These are phyloP conservation scores for Penicillium atrosanguineum DNA, from an alignment of 495 filamentous ascomycete species.

Conservation along the genomic window DNA sequence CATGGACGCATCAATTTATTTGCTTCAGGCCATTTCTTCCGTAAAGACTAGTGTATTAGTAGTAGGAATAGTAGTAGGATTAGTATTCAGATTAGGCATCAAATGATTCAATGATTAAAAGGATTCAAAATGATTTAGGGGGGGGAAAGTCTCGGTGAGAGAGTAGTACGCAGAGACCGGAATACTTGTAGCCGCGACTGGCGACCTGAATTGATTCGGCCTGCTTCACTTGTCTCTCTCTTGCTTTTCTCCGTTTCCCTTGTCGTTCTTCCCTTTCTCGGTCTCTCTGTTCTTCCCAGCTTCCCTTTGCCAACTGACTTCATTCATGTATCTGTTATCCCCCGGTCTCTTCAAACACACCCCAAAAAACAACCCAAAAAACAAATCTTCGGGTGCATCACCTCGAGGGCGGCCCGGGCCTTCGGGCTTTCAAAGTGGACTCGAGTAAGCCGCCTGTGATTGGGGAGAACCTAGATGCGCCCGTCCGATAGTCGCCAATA, in stretches of 20 bases:
- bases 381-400: not conserved
- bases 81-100: too few relatives aligned
- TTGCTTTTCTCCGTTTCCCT: not conserved
- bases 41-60: not conserved
- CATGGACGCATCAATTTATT: constrained; percentile 22
- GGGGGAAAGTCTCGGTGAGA: constrained; percentile 15
- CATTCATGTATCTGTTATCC: too few relatives aligned
- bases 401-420: constrained; percentile 32
- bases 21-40: too few relatives aligned
- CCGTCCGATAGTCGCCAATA: constrained; percentile 32
- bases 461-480: constrained; percentile 18
- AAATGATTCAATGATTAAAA: constrained; percentile 4
- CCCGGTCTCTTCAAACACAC: too few relatives aligned
- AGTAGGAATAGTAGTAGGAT: too few relatives aligned
- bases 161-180: not conserved
- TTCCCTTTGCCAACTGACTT: too few relatives aligned
- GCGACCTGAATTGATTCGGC: constrained; percentile 13
- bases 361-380: too few relatives aligned
- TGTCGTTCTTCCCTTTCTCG: not conserved
- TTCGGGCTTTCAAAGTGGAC: constrained; percentile 28
- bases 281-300: not conserved
- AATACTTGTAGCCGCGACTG: constrained; percentile 31
- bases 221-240: not conserved
- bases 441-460: constrained; percentile 16
- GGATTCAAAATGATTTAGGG: not conserved